These are phyloP conservation scores for Naganishia albida DNA, from an alignment of 1,284 basidiomycete species.

Conservation along the genomic window DNA sequence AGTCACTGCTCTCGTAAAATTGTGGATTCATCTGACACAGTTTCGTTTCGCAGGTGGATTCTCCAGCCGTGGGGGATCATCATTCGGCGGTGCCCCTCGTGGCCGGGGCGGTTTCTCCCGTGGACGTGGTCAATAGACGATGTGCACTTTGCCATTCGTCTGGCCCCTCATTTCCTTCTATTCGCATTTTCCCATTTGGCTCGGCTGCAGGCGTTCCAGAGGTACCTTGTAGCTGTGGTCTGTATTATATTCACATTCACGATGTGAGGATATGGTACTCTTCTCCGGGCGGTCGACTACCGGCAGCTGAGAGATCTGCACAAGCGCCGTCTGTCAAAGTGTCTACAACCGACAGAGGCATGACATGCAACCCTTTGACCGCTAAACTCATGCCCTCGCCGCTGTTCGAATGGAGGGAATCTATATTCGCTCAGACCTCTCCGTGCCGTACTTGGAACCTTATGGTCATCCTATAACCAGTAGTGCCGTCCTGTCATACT, in stretches of 20 bases:
- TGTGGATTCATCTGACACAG: background rate
- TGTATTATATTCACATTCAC: slow-evolving; percentile 17
- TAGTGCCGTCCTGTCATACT: no score
- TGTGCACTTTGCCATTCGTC: background rate
- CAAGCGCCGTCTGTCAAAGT: no score
- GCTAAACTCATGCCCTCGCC: no score
- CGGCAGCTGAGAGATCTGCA: no score
- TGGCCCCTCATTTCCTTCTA: background rate
- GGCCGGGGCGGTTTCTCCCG: slow-evolving; percentile 27
- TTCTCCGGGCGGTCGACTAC: no score
- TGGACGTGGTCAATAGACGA: slow-evolving; percentile 14
- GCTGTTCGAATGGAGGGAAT: no score
- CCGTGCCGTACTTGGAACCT: no score
- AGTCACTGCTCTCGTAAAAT: background rate
- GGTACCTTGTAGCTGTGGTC: slow-evolving; percentile 1
- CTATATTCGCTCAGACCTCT: no score
- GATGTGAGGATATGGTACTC: background rate
- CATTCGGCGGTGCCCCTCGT: slow-evolving; percentile 19
- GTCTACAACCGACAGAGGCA: no score
- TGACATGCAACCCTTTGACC: no score
- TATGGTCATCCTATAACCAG: no score
- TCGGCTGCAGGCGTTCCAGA: background rate
- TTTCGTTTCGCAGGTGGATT: slow-evolving; percentile 15
- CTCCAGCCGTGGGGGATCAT: slow-evolving; percentile 20
- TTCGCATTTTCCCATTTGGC: slow-evolving; percentile 1